A percentile compares a stretch with the other conserved stretches of the same genome.
phyloP scores from a whole-genome alignment of 257 asterid genomes.

The Nyctanthes arbortristis region DNA sequence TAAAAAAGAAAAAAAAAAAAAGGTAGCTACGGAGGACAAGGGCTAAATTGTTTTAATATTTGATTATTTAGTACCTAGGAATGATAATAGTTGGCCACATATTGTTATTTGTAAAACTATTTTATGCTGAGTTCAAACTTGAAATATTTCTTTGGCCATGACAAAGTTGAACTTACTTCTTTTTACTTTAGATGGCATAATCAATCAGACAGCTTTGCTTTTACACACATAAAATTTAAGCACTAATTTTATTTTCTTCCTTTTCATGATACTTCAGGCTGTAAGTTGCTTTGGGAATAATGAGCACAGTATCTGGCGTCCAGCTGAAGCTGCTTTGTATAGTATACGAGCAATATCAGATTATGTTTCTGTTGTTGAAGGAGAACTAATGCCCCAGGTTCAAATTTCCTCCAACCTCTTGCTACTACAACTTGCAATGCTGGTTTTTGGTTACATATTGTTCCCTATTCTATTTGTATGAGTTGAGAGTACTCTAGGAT shows the following conservation, averaged over 20 bases:
- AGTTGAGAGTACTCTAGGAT: constrained; percentile 1
- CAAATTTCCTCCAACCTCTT: constrained; percentile 24
- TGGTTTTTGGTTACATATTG: constrained; percentile 22
- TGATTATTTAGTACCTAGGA: not conserved
- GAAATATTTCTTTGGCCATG: not conserved
- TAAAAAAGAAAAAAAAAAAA: too few species aligned
- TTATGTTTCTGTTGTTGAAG: constrained; percentile 69
- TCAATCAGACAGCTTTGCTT: too few species aligned
- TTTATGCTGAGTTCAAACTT: not conserved
- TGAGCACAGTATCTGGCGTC: constrained; percentile 75
- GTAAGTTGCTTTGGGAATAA: constrained; percentile 49
- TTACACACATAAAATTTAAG: too few species aligned
- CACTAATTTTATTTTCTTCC: constrained; percentile 16
- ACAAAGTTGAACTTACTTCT: not conserved
- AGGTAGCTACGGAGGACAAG: too few species aligned
- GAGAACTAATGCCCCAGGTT: constrained; percentile 97
- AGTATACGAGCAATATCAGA: constrained; percentile 94
- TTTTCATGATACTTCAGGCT: constrained; percentile 51
- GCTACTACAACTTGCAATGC: constrained; percentile 13
- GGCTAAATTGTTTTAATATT: not conserved
- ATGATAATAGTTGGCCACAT: not conserved
- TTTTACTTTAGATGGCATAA: too few species aligned
- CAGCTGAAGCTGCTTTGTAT: constrained; percentile 94
- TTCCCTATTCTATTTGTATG: constrained; percentile 9
- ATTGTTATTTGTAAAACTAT: not conserved